Conservation (phyloP, 2,329 filamentous ascomycete genomes). For the Cladosporium phlei region DNA sequence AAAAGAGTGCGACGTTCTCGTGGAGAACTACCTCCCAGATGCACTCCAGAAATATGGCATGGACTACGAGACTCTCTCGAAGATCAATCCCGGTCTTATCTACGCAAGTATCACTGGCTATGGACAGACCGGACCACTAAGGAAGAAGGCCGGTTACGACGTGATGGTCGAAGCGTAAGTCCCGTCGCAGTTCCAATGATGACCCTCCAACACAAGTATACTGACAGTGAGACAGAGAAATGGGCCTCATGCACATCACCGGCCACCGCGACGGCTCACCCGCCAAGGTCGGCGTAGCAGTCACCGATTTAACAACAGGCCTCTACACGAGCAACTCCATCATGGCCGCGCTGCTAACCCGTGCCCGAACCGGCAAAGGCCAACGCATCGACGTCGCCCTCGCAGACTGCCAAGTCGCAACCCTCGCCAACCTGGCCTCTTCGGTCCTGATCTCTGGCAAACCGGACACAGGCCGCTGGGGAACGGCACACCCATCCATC, state of each 20-base stretch:
- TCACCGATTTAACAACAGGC: conserved; percentile 92
- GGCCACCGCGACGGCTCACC: conserved; percentile 81
- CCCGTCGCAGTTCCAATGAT: too few species aligned
- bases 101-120: conserved; percentile 98
- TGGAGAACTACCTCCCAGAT: conserved; percentile 94
- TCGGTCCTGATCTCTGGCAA: conserved; percentile 84
- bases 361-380: conserved; percentile 69
- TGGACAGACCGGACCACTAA: conserved; percentile 89
- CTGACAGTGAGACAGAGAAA: conserved; percentile 51
- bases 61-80: conserved; percentile 75
- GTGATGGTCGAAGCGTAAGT: conserved; percentile 89
- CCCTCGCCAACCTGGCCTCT: conserved; percentile 89
- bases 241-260: conserved; percentile 98
- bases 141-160: conserved; percentile 85
- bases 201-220: conserved; percentile 9
- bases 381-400: conserved; percentile 90
- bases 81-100: conserved; percentile 80
- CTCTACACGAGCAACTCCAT: conserved; percentile 93
- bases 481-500: conserved; percentile 96
- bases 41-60: conserved; percentile 84
- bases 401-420: conserved; percentile 92
- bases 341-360: conserved; percentile 82
- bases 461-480: conserved; percentile 86
- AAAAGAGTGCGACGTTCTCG: conserved; percentile 81
- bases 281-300: conserved; percentile 94